These are phyloP conservation scores for Lasiosphaeria miniovina DNA, from an alignment of 495 filamentous ascomycete genomes.

Conservation along the genomic window DNA sequence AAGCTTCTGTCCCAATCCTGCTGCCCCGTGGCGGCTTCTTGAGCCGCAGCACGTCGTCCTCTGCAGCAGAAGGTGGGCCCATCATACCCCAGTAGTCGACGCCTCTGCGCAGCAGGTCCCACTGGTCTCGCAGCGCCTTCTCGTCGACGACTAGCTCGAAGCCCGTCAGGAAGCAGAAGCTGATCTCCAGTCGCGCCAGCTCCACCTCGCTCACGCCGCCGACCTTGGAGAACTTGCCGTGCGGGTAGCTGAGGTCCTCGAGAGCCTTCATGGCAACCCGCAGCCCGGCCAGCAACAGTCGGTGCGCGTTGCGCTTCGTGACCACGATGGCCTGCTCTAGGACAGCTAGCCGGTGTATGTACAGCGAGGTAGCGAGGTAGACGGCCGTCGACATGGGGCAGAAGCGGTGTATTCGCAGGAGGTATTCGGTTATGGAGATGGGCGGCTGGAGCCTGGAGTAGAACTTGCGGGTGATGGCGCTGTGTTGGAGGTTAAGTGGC, in stretches of 20 bases:
- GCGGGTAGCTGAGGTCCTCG: slow-evolving; percentile 84
- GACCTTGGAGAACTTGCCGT: slow-evolving; percentile 79
- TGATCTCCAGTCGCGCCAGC: slow-evolving; percentile 80
- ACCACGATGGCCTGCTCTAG: slow-evolving; percentile 70
- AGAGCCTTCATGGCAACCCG: slow-evolving; percentile 88
- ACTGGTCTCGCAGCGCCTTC: slow-evolving; percentile 57
- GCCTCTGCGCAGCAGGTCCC: slow-evolving; percentile 45
- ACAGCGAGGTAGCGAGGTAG: slow-evolving; percentile 88
- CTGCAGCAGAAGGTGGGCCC: slow-evolving; percentile 3
- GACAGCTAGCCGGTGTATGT: slow-evolving; percentile 77
- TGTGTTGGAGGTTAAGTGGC: slow-evolving; percentile 65
- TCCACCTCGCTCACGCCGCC: slow-evolving; percentile 82
- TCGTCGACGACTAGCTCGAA: slow-evolving; percentile 75
- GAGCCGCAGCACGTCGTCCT: slow-evolving; percentile 9
- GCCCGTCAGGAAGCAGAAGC: slow-evolving; percentile 79
- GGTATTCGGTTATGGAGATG: slow-evolving; percentile 79
- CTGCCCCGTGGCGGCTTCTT: slow-evolving; percentile 6
- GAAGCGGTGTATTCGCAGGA: slow-evolving; percentile 79
- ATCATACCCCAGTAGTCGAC: slow-evolving; percentile 25
- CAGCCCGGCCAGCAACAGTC: slow-evolving; percentile 78
- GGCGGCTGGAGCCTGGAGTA: slow-evolving; percentile 81
- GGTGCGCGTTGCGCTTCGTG: slow-evolving; percentile 80
- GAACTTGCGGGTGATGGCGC: slow-evolving; percentile 83
- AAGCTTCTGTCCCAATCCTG: background rate
- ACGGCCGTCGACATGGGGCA: slow-evolving; percentile 97